Conservation (phyloP, 441 rosid genomes). For the Populus trichocarpa region DNA sequence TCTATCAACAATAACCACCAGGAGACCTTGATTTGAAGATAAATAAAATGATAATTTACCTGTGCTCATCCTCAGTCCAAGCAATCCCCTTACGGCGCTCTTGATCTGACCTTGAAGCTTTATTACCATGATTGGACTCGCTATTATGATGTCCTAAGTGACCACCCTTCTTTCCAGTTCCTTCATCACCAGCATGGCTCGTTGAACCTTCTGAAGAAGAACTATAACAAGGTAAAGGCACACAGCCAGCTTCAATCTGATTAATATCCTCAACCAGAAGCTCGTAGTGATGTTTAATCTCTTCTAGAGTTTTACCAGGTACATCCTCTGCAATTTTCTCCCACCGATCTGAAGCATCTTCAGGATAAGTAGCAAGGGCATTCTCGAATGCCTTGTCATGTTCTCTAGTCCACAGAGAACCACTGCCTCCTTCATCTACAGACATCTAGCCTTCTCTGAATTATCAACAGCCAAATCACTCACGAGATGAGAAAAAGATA, state of each 20-base stretch:
- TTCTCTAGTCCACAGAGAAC: constrained; percentile 77
- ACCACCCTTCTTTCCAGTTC: constrained; percentile 65
- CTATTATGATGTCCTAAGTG: constrained; percentile 47
- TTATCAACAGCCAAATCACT: constrained; percentile 20
- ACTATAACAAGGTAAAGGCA: constrained; percentile 70
- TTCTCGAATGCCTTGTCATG: constrained; percentile 92
- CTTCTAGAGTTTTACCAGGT: constrained; percentile 76
- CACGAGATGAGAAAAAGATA: constrained; percentile 24
- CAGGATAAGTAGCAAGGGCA: constrained; percentile 66
- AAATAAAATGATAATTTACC: constrained; percentile 45
- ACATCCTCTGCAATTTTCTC: constrained; percentile 85
- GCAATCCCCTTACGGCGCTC: constrained; percentile 98
- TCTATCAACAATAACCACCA: background rate
- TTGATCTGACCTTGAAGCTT: constrained; percentile 82
- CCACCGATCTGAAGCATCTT: constrained; percentile 69
- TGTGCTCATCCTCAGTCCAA: constrained; percentile 99
- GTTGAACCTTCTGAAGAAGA: constrained; percentile 58
- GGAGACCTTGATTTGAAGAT: background rate
- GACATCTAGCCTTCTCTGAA: constrained; percentile 51
- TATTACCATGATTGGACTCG: constrained; percentile 71
- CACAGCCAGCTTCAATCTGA: constrained; percentile 83
- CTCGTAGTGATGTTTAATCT: constrained; percentile 80
- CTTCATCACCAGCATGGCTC: constrained; percentile 62
- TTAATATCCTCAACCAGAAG: constrained; percentile 75
- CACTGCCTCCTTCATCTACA: constrained; percentile 63